Evolutionary conservation across 192 early-diverging fungal genomes (phyloP).

Genomic region (Backusella circina): DNA sequence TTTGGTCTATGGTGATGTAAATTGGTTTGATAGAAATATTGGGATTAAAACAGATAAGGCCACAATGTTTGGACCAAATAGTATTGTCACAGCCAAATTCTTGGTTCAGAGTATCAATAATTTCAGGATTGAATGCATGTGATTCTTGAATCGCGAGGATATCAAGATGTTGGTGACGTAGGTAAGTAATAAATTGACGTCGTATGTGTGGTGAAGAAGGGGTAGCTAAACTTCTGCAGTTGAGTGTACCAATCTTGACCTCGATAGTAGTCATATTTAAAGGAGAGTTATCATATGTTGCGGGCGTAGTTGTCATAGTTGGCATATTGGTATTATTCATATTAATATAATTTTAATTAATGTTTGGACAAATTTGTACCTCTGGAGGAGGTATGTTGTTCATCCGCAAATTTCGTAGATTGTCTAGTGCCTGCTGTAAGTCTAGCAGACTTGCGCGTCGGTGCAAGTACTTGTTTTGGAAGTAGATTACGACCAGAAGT

Average conservation of each 20-base stretch:
- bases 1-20: background rate
- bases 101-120: background rate
- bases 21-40: background rate
- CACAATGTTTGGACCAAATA: background rate
- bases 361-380: too few relatives aligned
- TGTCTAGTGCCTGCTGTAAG: too few relatives aligned
- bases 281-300: too few relatives aligned
- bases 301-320: too few relatives aligned
- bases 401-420: too few relatives aligned
- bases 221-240: background rate
- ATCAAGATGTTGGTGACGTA: background rate
- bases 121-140: background rate
- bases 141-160: background rate
- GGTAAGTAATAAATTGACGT: background rate
- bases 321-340: too few relatives aligned
- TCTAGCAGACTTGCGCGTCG: too few relatives aligned
- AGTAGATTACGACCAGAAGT: too few relatives aligned
- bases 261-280: too few relatives aligned
- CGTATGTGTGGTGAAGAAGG: background rate
- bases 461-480: too few relatives aligned
- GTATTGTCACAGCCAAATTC: background rate
- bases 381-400: too few relatives aligned
- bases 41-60: background rate
- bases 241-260: background rate
- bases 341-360: too few relatives aligned